Evolutionary conservation across 805 yeast species (phyloP), one percentile per base, ranked within the genome.

Genomic region (Suhomyces prunicola): DNA sequence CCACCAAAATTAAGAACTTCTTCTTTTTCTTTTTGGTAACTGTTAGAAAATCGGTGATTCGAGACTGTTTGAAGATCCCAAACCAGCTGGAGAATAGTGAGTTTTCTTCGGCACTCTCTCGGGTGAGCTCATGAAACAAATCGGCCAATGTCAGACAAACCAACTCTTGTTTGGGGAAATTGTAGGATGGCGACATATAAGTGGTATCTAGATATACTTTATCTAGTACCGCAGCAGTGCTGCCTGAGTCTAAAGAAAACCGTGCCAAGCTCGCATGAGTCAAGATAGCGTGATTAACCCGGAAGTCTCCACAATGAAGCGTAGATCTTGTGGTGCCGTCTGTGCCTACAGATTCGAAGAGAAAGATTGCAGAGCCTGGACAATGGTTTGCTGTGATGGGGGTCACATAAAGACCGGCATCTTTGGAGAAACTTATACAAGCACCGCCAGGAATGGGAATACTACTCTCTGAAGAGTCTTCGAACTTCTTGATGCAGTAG

Each of bases 261-360:
- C 57, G 60, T 4, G 9, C 22, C 46, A 69, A 62, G 50, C 54
- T 57, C 26, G 68, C 75, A 53, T 79, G 74, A 3, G 61, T 55
- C 13, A 87, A 67, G 68, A 88, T 84, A 4, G 63, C 60, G 35
- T 70, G 68, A 57, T 80, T 79, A 9, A 91, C 90, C 53, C 99
- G 73, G 63, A 93, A 94, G 70, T 94, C 99, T 2, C 99, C 99
- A 50, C 97, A 91, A 67, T 94, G 99, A 31, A 94, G 69, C 4
- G 78, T 74, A 42, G 69, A 69, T 15, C 67, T 64, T 2, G 54
- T 52, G 1, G 56, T 50, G 0, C 67, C 66, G 4, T 56, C 58
- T n/a, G 51, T 46, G 0, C 71, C 58, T 17, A 65, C 66, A 3
- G 78, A 69, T 60, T 85, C 86, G 60, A 90, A 87, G 10, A 91